Base-by-base conservation (phyloP, 2,329 filamentous ascomycete genomes). In the Parasarocladium wereldwijsianum region DNA sequence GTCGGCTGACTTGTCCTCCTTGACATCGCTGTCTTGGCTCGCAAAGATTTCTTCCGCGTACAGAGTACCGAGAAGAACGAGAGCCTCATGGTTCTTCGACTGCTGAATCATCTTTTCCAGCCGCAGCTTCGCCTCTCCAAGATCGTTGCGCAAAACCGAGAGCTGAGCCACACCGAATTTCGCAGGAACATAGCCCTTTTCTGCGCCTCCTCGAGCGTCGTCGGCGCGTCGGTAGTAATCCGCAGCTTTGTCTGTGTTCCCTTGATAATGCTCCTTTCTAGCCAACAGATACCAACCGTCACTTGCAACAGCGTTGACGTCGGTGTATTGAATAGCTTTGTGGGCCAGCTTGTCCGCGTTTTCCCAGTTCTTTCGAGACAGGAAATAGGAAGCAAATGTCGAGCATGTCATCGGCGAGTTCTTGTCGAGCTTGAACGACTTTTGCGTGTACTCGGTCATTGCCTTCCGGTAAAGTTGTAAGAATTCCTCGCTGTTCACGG, bases 221-320 rank as follows among this genome's bases (percentile, higher is more conserved):
- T 98, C 90, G 2, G 92, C 82, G 41, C 82, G 77, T 32, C 76
- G 74, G 54, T 98, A 98, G 52, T 78, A 93, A 44, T 93, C 83
- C 13, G 69, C 72, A 2, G 90, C 87, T 33, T 74, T 76, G 13
- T 76, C 65, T 6, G 71, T 55, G 34, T 94, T 76, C 24, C 79
- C 78, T 34, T 74, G 70, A 40, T 84, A 83, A 48, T 98, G 90
- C 38, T 87, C 83, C 50, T 93, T 94, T 36, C 86, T 70, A 17
- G 85, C 90, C 23, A 96, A 70, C 7, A 96, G 58, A 54, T 94
- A 98, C 86, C 87, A 96, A 20, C 90, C 92, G 49, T 98, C 92
- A 55, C 87, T 93, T 15, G 87, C 87, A 50, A 96, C 84, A 4
- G 86, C 83, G 50, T 93, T 93, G 42, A 96, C 83, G 47, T 98